Percentiles rank a stretch among this genome's conserved stretches.
Conservation (phyloP, 1,284 basidiomycete genomes). For the Xerocomus nothofagi region DNA sequence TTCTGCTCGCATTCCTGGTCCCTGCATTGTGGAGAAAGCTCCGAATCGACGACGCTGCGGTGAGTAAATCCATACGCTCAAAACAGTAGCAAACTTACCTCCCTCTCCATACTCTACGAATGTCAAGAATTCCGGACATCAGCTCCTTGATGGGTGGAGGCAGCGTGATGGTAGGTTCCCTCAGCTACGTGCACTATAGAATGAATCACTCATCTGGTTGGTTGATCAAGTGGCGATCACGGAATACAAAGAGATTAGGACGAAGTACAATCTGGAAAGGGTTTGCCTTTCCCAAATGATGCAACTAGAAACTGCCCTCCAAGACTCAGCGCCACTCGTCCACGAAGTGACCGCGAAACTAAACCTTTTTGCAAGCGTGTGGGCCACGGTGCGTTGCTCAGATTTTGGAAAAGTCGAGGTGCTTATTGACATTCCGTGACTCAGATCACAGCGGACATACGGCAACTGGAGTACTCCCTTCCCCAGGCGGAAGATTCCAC, state of each 20-base stretch:
- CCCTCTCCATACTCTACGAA: conserved; percentile 2
- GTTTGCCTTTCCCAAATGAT: conserved; percentile 15
- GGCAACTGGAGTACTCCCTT: conserved; percentile 10
- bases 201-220: neutral
- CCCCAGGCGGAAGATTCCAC: conserved; percentile 9
- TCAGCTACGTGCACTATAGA: neutral
- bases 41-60: conserved; percentile 1
- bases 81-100: neutral
- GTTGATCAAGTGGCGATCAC: conserved; percentile 8
- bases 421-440: neutral
- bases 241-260: conserved; percentile 6
- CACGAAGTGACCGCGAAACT: conserved; percentile 20
- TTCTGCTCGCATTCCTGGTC: conserved; percentile 18
- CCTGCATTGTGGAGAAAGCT: conserved; percentile 14
- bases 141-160: conserved; percentile 1
- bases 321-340: conserved; percentile 16
- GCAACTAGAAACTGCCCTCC: conserved; percentile 9
- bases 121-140: conserved; percentile 4
- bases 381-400: conserved; percentile 20
- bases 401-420: too few relatives aligned
- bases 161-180: conserved; percentile 10
- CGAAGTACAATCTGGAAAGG: conserved; percentile 13
- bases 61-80: neutral
- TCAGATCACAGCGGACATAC: conserved; percentile 24
- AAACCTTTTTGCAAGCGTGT: conserved; percentile 19